Evolutionary conservation across 2,329 filamentous ascomycete species (phyloP).

Genomic region (Colletotrichum horii): DNA sequence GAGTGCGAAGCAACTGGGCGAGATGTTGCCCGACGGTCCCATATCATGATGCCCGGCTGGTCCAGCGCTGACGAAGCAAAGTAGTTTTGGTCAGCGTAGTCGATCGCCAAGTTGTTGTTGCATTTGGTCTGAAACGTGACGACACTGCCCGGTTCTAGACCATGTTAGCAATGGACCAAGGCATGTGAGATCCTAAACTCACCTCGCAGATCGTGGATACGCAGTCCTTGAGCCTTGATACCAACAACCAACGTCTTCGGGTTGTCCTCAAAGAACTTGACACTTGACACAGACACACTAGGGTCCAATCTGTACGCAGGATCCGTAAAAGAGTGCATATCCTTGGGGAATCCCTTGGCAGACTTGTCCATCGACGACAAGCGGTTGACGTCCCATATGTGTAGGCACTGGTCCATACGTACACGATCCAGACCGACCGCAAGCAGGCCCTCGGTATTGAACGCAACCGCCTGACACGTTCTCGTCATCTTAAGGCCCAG

Average conservation of each 20-base stretch:
- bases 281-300: constrained; percentile 79
- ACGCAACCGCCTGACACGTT: constrained; percentile 81
- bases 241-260: constrained; percentile 78
- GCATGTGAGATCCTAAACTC: constrained; percentile 5
- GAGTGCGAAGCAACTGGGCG: constrained; percentile 56
- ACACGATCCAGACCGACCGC: constrained; percentile 83
- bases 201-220: constrained; percentile 82
- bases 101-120: constrained; percentile 77
- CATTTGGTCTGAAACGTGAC: constrained; percentile 69
- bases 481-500: constrained; percentile 77
- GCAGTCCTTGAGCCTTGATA: constrained; percentile 75
- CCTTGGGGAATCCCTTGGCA: constrained; percentile 54
- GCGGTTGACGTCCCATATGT: constrained; percentile 80
- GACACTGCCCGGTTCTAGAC: constrained; percentile 51
- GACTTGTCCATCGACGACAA: constrained; percentile 55
- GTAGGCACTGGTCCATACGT: constrained; percentile 80
- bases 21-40: constrained; percentile 73
- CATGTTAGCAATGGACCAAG: constrained; percentile 23
- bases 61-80: constrained; percentile 82
- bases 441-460: constrained; percentile 73
- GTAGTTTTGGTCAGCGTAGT: constrained; percentile 82
- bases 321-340: constrained; percentile 56
- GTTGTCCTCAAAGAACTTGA: constrained; percentile 81
- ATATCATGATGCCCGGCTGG: constrained; percentile 76
- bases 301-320: constrained; percentile 65